Evolutionary conservation across 768 basidiomycete species (phyloP).

Genomic region (Sporobolomyces phaffii): DNA sequence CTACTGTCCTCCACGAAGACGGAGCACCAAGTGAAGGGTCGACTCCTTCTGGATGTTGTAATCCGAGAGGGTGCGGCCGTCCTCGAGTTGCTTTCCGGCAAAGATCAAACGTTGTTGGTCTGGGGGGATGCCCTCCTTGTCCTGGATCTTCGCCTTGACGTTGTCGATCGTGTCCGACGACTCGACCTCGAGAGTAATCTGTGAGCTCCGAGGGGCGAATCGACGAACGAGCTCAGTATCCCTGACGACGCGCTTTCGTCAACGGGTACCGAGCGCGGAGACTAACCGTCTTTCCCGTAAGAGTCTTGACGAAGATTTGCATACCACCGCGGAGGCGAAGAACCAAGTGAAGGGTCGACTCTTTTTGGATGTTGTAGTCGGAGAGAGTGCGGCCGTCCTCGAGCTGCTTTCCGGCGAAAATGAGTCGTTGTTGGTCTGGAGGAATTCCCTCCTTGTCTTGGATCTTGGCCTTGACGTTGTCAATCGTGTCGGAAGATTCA

Average conservation of each 20-base stretch:
- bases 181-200: too few relatives aligned
- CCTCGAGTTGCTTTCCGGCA: conserved; percentile 47
- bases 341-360: conserved; percentile 77
- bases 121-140: conserved; percentile 88
- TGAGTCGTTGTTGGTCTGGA: conserved; percentile 81
- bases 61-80: conserved; percentile 50
- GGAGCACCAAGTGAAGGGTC: conserved; percentile 61
- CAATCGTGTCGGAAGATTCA: conserved; percentile 84
- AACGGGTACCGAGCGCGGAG: too few relatives aligned
- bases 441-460: conserved; percentile 92
- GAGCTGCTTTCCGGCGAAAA: conserved; percentile 85
- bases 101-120: conserved; percentile 87
- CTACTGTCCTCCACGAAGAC: neutral
- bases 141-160: too few relatives aligned
- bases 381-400: conserved; percentile 50
- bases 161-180: too few relatives aligned
- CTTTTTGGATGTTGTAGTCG: conserved; percentile 73
- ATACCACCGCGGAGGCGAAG: neutral
- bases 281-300: neutral
- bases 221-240: too few relatives aligned
- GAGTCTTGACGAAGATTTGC: too few relatives aligned
- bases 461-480: conserved; percentile 91
- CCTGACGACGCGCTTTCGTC: too few relatives aligned
- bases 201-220: conserved; percentile 48
- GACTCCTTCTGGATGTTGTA: conserved; percentile 80